Evolutionary conservation across 306 rosid species (phyloP).

Genomic region (Malus orientalis): DNA sequence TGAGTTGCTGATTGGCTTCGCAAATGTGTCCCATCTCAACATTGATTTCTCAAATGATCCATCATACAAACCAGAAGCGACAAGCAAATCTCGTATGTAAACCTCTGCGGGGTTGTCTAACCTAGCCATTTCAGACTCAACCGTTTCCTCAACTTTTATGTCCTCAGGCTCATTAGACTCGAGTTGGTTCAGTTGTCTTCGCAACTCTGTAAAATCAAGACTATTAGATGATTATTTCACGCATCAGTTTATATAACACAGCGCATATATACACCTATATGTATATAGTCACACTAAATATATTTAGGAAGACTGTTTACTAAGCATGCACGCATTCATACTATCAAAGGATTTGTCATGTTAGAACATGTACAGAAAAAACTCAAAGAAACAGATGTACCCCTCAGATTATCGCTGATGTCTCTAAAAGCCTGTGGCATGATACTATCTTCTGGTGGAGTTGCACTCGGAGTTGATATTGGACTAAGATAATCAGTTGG

Average conservation of each 20-base stretch:
- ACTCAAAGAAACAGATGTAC: conserved; percentile 24
- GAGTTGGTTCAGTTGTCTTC: conserved; percentile 78
- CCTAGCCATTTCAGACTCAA: conserved; percentile 42
- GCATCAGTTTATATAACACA: background rate
- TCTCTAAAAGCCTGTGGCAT: conserved; percentile 68
- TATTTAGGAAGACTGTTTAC: background rate
- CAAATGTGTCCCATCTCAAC: conserved; percentile 46
- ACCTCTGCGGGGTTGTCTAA: conserved; percentile 71
- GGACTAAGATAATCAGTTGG: conserved; percentile 64
- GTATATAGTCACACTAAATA: no score
- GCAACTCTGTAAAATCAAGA: conserved; percentile 50
- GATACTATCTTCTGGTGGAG: conserved; percentile 54
- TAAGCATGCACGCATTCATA: background rate
- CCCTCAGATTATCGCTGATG: conserved; percentile 79
- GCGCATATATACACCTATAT: background rate
- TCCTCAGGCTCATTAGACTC: conserved; percentile 51
- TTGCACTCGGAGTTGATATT: conserved; percentile 62
- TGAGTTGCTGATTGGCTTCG: conserved; percentile 59
- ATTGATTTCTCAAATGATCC: conserved; percentile 65
- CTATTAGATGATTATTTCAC: background rate
- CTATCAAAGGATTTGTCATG: background rate
- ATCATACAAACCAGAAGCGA: conserved; percentile 80
- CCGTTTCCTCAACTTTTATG: conserved; percentile 26
- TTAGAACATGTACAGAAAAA: background rate
- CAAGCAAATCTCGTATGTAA: conserved; percentile 72